phyloP scores from a whole-genome alignment of 371 early-diverging fungal genomes.

The Syncephalastrum sp. region DNA sequence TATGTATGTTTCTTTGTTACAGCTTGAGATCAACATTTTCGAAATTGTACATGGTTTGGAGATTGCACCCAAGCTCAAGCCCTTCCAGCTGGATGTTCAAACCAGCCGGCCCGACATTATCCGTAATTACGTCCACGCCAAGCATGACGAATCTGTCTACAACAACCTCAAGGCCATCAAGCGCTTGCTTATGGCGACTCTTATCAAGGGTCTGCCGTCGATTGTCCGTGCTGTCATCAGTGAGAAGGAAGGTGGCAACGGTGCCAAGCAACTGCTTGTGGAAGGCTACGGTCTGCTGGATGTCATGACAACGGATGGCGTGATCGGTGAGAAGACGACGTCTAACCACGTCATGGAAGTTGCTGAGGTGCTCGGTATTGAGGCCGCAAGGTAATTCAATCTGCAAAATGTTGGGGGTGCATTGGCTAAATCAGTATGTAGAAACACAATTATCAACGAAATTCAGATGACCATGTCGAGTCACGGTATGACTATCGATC shows the following conservation, averaged over 20 bases:
- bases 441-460: conserved; percentile 82
- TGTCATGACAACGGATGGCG: conserved; percentile 88
- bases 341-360: conserved; percentile 97
- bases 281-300: conserved; percentile 96
- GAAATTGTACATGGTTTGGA: conserved; percentile 80
- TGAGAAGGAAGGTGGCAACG: conserved; percentile 62
- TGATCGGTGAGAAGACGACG: conserved; percentile 78
- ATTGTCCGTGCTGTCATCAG: conserved; percentile 90
- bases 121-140: conserved; percentile 69
- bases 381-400: conserved; percentile 75
- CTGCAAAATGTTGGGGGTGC: neutral
- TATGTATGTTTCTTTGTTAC: neutral
- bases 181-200: conserved; percentile 44
- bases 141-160: conserved; percentile 69
- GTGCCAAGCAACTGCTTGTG: conserved; percentile 72
- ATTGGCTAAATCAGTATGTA: conserved; percentile 8
- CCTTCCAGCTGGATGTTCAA: conserved; percentile 71
- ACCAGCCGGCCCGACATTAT: conserved; percentile 73
- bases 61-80: conserved; percentile 83
- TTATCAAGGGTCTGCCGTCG: conserved; percentile 70
- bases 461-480: conserved; percentile 86
- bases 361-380: conserved; percentile 93
- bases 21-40: conserved; percentile 82
- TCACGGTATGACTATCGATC: conserved; percentile 98
- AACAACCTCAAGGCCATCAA: conserved; percentile 82